Percentiles rank a stretch among this genome's conserved stretches.
phyloP scores from a whole-genome alignment of 2,329 filamentous ascomycete species.

The Fusarium sp. region DNA sequence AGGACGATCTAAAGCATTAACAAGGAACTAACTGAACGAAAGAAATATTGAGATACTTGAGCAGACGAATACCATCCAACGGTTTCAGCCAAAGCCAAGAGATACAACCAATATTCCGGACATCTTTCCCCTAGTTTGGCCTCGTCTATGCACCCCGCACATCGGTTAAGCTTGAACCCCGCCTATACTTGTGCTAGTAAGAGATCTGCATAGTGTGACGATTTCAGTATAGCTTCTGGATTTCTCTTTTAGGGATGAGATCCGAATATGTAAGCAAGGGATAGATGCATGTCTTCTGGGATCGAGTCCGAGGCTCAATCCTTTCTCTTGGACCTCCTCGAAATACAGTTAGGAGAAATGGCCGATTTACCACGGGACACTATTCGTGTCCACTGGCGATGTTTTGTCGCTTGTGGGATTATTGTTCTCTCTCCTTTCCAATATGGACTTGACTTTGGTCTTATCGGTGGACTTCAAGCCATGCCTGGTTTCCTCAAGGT shows the following conservation, averaged over 20 bases:
- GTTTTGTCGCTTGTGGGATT: constrained; percentile 38
- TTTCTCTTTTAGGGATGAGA: neutral
- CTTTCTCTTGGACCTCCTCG: neutral
- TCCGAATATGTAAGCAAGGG: constrained; percentile 3
- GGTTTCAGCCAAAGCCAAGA: neutral
- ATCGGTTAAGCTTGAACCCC: constrained; percentile 3
- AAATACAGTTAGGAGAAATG: constrained; percentile 11
- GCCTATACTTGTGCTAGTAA: neutral
- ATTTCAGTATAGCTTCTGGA: neutral
- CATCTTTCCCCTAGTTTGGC: constrained; percentile 1
- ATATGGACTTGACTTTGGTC: constrained; percentile 43
- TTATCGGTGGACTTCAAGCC: constrained; percentile 40
- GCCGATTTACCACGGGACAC: constrained; percentile 24
- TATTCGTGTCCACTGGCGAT: constrained; percentile 42
- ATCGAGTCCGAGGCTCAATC: neutral
- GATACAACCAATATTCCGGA: neutral
- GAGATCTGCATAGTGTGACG: neutral
- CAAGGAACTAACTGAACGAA: neutral
- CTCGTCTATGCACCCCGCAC: constrained; percentile 22
- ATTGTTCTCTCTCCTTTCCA: constrained; percentile 42
- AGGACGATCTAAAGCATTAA: neutral
- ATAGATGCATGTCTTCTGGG: neutral
- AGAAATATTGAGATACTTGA: neutral
- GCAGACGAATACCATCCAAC: too few species aligned
- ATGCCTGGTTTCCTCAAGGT: constrained; percentile 44